These are phyloP conservation scores for Mortierella sp. DNA, from an alignment of 371 early-diverging fungal species.

Conservation along the genomic window DNA sequence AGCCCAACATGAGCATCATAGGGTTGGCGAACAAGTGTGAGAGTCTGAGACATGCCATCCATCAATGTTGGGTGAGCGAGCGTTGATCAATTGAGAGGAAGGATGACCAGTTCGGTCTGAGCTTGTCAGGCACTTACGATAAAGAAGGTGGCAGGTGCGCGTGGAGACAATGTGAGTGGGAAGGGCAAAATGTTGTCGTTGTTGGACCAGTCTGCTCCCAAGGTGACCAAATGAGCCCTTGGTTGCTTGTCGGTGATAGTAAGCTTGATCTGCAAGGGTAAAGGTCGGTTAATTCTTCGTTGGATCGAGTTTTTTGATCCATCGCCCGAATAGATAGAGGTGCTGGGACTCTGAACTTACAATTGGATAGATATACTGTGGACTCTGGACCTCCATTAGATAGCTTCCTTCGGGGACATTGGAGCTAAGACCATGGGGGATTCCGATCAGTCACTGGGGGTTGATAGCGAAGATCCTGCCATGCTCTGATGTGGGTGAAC, in stretches of 20 bases:
- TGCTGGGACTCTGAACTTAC: slow-evolving; percentile 16
- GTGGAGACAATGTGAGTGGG: slow-evolving; percentile 35
- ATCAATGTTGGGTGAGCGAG: neutral
- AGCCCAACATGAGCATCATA: slow-evolving; percentile 69
- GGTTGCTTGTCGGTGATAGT: slow-evolving; percentile 25
- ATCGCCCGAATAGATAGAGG: neutral
- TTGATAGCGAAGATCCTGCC: too few relatives aligned
- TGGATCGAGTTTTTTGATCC: too few relatives aligned
- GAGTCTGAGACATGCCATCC: slow-evolving; percentile 40
- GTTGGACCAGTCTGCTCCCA: slow-evolving; percentile 50
- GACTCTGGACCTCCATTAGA: slow-evolving; percentile 56
- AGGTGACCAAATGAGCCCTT: slow-evolving; percentile 27
- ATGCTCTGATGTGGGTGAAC: neutral
- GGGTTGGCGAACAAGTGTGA: slow-evolving; percentile 64
- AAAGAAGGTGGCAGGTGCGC: slow-evolving; percentile 24
- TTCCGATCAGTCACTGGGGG: neutral
- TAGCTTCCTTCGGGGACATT: slow-evolving; percentile 58
- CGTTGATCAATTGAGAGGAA: neutral
- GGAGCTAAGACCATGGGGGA: slow-evolving; percentile 15
- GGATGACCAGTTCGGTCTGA: too few relatives aligned
- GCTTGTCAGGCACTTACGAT: slow-evolving; percentile 36
- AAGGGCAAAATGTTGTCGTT: slow-evolving; percentile 30
- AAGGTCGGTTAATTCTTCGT: too few relatives aligned
- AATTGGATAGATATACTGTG: slow-evolving; percentile 52
- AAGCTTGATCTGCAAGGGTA: slow-evolving; percentile 18